Evolutionary conservation across 768 basidiomycete genomes (phyloP).

Genomic region (Kockovaella imperatae): DNA sequence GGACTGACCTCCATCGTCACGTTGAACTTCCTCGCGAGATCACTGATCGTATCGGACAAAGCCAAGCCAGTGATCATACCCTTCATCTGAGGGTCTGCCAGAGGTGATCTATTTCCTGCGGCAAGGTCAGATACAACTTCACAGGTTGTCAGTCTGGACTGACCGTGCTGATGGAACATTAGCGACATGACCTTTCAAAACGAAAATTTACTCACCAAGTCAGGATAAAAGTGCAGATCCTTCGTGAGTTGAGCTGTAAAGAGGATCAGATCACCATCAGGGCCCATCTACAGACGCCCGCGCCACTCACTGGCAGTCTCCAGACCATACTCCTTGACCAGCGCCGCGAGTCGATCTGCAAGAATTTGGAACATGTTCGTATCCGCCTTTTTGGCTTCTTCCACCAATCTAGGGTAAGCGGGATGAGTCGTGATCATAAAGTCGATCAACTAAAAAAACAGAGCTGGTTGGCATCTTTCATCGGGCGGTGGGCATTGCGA

Average conservation of each 20-base stretch:
- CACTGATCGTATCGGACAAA: conserved; percentile 64
- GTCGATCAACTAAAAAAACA: conserved; percentile 63
- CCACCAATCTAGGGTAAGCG: conserved; percentile 64
- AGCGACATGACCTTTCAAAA: neutral
- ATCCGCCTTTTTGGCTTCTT: conserved; percentile 53
- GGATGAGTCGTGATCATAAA: conserved; percentile 89
- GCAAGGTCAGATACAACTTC: neutral
- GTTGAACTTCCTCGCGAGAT: conserved; percentile 84
- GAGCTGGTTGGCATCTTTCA: neutral
- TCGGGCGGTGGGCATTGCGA: neutral
- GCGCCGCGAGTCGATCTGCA: conserved; percentile 61
- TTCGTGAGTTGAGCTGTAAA: conserved; percentile 65
- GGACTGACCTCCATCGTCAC: conserved; percentile 62
- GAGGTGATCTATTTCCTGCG: conserved; percentile 76
- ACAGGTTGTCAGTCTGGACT: neutral
- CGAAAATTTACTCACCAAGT: conserved; percentile 50
- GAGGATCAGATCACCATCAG: conserved; percentile 15
- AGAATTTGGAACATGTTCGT: conserved; percentile 53
- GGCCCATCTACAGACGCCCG: conserved; percentile 53
- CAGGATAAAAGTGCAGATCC: conserved; percentile 88
- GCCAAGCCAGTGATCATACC: conserved; percentile 83
- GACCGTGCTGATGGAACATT: neutral
- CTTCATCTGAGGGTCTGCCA: conserved; percentile 91
- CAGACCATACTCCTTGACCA: conserved; percentile 53
- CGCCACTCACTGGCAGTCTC: conserved; percentile 52